phyloP scores from a whole-genome alignment of 129 eudicot species.

The Centaurea solstitialis region DNA sequence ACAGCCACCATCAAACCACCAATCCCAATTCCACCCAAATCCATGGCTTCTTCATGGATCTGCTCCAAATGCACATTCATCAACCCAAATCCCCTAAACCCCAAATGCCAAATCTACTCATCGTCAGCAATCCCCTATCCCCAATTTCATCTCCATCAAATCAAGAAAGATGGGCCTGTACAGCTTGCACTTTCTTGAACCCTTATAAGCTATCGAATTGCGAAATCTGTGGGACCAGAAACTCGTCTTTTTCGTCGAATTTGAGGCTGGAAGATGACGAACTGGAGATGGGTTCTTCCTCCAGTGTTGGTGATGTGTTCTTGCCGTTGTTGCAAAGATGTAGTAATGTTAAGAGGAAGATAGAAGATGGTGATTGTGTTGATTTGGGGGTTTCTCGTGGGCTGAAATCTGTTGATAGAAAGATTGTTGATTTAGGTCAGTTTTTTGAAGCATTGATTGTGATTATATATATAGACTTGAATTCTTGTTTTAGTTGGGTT shows the following conservation, averaged over 20 bases:
- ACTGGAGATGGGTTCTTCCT: slow-evolving; percentile 36
- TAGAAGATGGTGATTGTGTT: no score
- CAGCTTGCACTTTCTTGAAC: slow-evolving; percentile 78
- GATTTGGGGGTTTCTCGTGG: slow-evolving; percentile 26
- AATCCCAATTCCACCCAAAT: no score
- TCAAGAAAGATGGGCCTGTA: slow-evolving; percentile 73
- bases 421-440: slow-evolving; percentile 27
- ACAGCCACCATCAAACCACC: no score
- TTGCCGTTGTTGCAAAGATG: slow-evolving; percentile 55
- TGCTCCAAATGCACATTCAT: no score
- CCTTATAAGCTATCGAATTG: slow-evolving; percentile 48
- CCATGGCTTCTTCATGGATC: no score
- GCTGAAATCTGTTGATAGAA: slow-evolving; percentile 29
- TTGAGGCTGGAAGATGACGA: slow-evolving; percentile 48
- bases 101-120: slow-evolving; percentile 71
- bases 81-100: slow-evolving; percentile 42
- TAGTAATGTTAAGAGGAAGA: slow-evolving; percentile 43
- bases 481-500: not conserved
- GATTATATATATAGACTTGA: no score
- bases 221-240: slow-evolving; percentile 79
- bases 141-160: slow-evolving; percentile 36
- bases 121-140: slow-evolving; percentile 38
- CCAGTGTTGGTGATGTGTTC: slow-evolving; percentile 69
- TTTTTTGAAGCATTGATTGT: not conserved
- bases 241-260: slow-evolving; percentile 39